Conservation (phyloP, 306 rosid genomes). For the Datisca glomerata region DNA sequence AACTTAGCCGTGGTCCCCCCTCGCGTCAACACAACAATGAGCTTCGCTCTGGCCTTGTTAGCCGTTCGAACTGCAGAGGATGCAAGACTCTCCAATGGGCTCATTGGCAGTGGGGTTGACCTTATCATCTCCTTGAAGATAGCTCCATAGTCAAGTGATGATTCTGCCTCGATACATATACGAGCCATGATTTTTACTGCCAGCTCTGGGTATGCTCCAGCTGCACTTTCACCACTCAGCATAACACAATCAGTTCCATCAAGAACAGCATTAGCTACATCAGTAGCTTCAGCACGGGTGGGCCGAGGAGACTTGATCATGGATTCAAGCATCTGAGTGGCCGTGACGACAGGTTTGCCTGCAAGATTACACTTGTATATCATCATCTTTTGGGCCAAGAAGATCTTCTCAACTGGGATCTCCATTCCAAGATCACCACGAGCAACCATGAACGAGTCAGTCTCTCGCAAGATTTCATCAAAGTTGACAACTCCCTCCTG, state of each 20-base stretch:
- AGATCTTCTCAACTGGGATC: slow-evolving; percentile 34
- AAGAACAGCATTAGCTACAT: slow-evolving; percentile 43
- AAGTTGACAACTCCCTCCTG: slow-evolving; percentile 30
- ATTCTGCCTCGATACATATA: slow-evolving; percentile 75
- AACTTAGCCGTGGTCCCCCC: slow-evolving; percentile 76
- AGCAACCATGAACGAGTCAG: slow-evolving; percentile 39
- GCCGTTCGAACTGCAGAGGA: slow-evolving; percentile 83
- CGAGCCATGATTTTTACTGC: slow-evolving; percentile 85
- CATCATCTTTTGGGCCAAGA: slow-evolving; percentile 31
- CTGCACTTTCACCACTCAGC: slow-evolving; percentile 94
- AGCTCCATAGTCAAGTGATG: slow-evolving; percentile 72
- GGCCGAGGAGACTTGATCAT: slow-evolving; percentile 33
- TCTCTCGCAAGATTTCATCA: slow-evolving; percentile 30
- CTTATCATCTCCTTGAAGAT: slow-evolving; percentile 83
- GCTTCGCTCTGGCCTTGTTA: slow-evolving; percentile 73
- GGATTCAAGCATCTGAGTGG: slow-evolving; percentile 35
- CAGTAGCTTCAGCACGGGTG: slow-evolving; percentile 42
- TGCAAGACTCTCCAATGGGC: slow-evolving; percentile 87
- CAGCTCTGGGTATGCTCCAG: slow-evolving; percentile 76
- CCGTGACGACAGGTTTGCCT: slow-evolving; percentile 35
- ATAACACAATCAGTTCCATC: slow-evolving; percentile 73
- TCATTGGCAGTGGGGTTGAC: slow-evolving; percentile 84
- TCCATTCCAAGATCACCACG: slow-evolving; percentile 17
- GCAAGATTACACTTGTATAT: slow-evolving; percentile 22
- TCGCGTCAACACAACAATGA: slow-evolving; percentile 72